Base-by-base conservation (phyloP, 306 rosid species). In the Lotus japonicus region DNA sequence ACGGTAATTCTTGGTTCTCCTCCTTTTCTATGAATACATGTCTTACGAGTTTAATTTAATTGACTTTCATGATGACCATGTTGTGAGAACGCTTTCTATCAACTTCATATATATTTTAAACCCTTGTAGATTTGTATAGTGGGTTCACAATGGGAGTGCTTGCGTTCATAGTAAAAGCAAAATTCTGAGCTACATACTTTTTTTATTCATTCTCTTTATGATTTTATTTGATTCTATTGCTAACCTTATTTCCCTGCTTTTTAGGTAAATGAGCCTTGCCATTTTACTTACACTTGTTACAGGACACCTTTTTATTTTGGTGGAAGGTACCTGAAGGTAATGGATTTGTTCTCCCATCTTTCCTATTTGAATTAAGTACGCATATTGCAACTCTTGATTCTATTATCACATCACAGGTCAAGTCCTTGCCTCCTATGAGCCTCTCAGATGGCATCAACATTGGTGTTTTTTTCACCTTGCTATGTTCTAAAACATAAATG, bases 321-420 rank as follows among this genome's bases (percentile, higher is more conserved):
- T 79, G 98, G 98, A 78, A 82, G 98, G 84, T 92, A 89, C 80
- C 80, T 88, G 52, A 89, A 88, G 92, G 98, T 89, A 72, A 59
- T 39, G 67, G 10, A 31, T 11, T 59, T 59, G 50, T 70, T 63
- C 21, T 19, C 55, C 77, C 4, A 80, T 65, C n/a, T 3, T 80
- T 67, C 21, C 62, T 59, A 39, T 26, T 50, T 58, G 49, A 17
- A 50, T 2, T 66, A 11, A 52, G 33, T 4, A 26, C 2, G 33
- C 51, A 18, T 58, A 57, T 44, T 71, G 42, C 44, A 17, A 10
- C 74, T 61, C 56, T 26, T 26, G 33, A 26, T 26, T 26, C 33
- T 21, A 21, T 21, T 21, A 3, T 21, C 23, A 21, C 23, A 21
- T n/a, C n/a, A n/a, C n/a, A n/a, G 33, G 33, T 26, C 33, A 26